These are phyloP conservation scores for Hemerocallis citrina DNA, from an alignment of 106 monocot genomes.

Conservation along the genomic window DNA sequence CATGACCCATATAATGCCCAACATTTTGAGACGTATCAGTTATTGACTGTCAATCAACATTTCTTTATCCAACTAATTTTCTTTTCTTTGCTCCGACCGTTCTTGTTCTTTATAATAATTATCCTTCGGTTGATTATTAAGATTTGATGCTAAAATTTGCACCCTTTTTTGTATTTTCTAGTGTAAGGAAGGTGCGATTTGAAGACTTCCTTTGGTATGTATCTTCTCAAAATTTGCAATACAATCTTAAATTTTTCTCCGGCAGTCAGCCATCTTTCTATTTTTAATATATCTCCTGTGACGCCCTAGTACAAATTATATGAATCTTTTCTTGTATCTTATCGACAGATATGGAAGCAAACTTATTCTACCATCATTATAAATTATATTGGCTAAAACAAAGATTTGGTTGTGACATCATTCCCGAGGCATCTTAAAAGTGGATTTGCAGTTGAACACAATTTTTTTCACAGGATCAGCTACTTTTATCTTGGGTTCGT, in stretches of 20 bases:
- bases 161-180: conserved; percentile 22
- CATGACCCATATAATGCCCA: too few species aligned
- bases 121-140: background rate
- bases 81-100: background rate
- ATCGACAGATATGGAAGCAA: too few species aligned
- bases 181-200: conserved; percentile 40
- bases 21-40: too few species aligned
- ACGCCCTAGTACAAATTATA: background rate
- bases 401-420: too few species aligned
- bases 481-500: too few species aligned
- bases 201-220: conserved; percentile 96
- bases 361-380: too few species aligned
- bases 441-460: too few species aligned
- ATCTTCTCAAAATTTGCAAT: conserved; percentile 8
- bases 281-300: background rate
- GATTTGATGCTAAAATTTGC: conserved; percentile 12
- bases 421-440: too few species aligned
- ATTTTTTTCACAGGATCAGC: too few species aligned
- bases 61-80: conserved; percentile 1
- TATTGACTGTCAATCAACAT: background rate
- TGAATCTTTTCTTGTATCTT: background rate
- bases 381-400: too few species aligned
- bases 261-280: background rate
- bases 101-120: background rate
- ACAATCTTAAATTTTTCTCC: background rate